A percentile compares a stretch with the other conserved stretches of the same genome.
These are phyloP conservation scores for Auxenochlorella pyrenoidosa DNA, from an alignment of 139 green algal species.

Conservation along the genomic window DNA sequence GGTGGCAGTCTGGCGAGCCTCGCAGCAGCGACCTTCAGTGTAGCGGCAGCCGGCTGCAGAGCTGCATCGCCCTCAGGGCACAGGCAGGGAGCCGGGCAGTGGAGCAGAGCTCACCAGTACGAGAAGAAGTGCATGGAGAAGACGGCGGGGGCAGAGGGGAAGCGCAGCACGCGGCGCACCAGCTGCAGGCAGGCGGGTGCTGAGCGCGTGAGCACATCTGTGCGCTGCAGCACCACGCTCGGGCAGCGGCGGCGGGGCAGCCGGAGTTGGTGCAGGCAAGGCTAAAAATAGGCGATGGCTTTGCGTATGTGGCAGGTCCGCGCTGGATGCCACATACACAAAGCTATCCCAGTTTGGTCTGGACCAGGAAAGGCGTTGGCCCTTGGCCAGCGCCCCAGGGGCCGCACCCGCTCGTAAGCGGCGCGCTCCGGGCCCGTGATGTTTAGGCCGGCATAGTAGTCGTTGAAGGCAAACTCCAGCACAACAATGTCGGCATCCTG, in stretches of 20 bases:
- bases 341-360: no score
- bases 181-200: neutral
- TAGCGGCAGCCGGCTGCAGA: neutral
- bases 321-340: no score
- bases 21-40: neutral
- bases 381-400: neutral
- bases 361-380: no score
- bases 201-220: no score
- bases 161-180: slow-evolving; percentile 1
- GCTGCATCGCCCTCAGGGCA: no score
- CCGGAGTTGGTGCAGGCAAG: no score
- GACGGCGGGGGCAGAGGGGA: neutral
- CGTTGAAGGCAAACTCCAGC: slow-evolving; percentile 26
- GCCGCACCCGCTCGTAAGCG: neutral
- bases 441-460: neutral
- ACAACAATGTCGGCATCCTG: slow-evolving; percentile 10
- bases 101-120: neutral
- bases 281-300: no score
- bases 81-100: no score
- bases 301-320: no score
- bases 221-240: no score
- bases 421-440: neutral
- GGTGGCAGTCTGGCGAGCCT: neutral
- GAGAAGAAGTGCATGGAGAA: slow-evolving; percentile 16
- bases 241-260: no score